Evolutionary conservation across 2,329 filamentous ascomycete genomes (phyloP).

Genomic region (Trichoderma brevicompactum): DNA sequence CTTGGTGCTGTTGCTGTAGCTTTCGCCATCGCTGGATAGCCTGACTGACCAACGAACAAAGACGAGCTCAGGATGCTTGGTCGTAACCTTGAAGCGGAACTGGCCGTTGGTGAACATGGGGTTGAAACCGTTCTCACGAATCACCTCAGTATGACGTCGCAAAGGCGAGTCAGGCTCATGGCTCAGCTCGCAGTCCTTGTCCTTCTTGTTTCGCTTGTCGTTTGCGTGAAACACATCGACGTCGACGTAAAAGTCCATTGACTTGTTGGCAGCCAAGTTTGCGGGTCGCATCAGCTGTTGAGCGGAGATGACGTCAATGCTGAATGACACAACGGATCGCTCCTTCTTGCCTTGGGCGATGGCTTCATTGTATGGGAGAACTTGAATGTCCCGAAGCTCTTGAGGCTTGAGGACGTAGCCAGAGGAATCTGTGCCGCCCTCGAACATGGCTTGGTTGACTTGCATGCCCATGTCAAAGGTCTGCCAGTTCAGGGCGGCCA

Average conservation of each 20-base stretch:
- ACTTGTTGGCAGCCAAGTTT: constrained; percentile 70
- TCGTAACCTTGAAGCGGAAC: constrained; percentile 81
- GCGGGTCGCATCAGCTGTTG: constrained; percentile 89
- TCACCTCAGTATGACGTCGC: constrained; percentile 77
- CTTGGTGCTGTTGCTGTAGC: constrained; percentile 58
- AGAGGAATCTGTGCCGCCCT: constrained; percentile 80
- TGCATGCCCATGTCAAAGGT: constrained; percentile 96
- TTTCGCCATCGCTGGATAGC: constrained; percentile 73
- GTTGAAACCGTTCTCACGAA: constrained; percentile 90
- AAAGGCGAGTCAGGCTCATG: constrained; percentile 63
- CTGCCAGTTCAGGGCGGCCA: constrained; percentile 98
- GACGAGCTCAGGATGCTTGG: constrained; percentile 91
- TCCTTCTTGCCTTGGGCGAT: constrained; percentile 69
- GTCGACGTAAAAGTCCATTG: constrained; percentile 91
- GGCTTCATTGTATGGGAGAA: constrained; percentile 53
- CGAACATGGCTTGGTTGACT: constrained; percentile 97
- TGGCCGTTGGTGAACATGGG: constrained; percentile 77
- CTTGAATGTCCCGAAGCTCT: constrained; percentile 74
- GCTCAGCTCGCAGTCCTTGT: constrained; percentile 63
- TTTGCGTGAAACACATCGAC: constrained; percentile 94
- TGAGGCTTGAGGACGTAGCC: constrained; percentile 94
- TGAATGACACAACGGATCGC: constrained; percentile 82
- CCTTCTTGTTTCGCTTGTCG: constrained; percentile 87
- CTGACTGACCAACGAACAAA: constrained; percentile 94
- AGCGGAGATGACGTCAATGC: constrained; percentile 87